phyloP scores from a whole-genome alignment of 2,329 filamentous ascomycete genomes.

The Fusarium nurragi region DNA sequence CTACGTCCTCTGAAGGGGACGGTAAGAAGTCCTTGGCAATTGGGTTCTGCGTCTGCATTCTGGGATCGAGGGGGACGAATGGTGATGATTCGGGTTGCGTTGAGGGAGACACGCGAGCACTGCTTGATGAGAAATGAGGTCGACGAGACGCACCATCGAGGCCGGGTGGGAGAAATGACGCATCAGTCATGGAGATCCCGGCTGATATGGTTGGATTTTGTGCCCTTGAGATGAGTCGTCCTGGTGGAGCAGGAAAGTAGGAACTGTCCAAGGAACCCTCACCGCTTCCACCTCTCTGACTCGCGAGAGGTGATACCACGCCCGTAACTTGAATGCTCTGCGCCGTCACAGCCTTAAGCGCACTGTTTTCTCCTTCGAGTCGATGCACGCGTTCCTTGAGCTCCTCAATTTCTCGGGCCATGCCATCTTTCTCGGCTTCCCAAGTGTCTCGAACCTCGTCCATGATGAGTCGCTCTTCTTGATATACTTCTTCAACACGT shows the following conservation, averaged over 20 bases:
- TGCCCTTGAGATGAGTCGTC: constrained; percentile 33
- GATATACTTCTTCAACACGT: constrained; percentile 65
- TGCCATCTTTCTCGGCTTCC: constrained; percentile 55
- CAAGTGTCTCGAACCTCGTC: constrained; percentile 60
- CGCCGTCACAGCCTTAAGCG: constrained; percentile 46
- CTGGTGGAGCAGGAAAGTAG: constrained; percentile 35
- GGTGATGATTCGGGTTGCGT: constrained; percentile 50
- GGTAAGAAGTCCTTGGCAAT: constrained; percentile 50
- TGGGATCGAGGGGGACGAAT: constrained; percentile 55
- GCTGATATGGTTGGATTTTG: constrained; percentile 28
- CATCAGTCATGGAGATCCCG: constrained; percentile 35
- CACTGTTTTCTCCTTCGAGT: constrained; percentile 51
- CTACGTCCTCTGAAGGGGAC: constrained; percentile 44
- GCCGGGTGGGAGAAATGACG: constrained; percentile 47
- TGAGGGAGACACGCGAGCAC: constrained; percentile 50
- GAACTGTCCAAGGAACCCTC: constrained; percentile 39
- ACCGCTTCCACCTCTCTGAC: constrained; percentile 42
- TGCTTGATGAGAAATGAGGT: constrained; percentile 45
- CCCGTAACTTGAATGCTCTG: constrained; percentile 45
- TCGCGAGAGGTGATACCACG: constrained; percentile 46
- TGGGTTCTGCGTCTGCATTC: constrained; percentile 54
- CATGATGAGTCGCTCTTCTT: constrained; percentile 63
- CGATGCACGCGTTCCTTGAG: constrained; percentile 53
- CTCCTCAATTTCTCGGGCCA: constrained; percentile 54
- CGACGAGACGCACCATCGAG: constrained; percentile 49